A percentile compares a stretch with the other conserved stretches of the same genome.
Conservation (phyloP, 495 filamentous ascomycete species). For the Penicillium simplicissimum region DNA sequence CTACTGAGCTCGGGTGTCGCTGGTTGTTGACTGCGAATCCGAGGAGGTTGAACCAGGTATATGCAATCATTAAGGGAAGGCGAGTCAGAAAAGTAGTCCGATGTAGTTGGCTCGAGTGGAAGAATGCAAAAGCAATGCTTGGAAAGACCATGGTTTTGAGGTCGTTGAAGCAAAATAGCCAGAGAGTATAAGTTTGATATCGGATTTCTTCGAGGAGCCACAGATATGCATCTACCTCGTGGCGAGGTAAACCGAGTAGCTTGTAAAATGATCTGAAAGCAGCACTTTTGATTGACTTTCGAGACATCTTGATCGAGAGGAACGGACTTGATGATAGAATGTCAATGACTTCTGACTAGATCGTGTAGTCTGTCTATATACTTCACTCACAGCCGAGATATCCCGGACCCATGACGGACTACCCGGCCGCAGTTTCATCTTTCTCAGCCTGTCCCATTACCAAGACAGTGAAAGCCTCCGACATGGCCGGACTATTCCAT, state of each 20-base stretch:
- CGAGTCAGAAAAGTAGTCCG: neutral
- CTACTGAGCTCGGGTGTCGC: constrained; percentile 19
- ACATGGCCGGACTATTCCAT: neutral
- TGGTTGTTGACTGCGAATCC: constrained; percentile 39
- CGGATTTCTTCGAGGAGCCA: neutral
- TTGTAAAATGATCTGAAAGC: neutral
- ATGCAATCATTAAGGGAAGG: neutral
- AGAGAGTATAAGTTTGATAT: constrained; percentile 17
- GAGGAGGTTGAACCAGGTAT: constrained; percentile 19
- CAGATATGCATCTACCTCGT: neutral
- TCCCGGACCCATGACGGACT: neutral
- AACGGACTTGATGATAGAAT: neutral
- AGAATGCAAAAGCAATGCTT: constrained; percentile 38
- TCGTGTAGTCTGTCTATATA: neutral
- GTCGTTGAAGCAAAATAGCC: constrained; percentile 43
- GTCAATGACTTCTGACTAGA: neutral
- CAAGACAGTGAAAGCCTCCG: neutral
- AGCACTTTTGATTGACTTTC: neutral
- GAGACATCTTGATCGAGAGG: neutral
- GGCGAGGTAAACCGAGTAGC: neutral
- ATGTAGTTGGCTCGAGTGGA: constrained; percentile 34
- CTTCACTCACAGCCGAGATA: neutral
- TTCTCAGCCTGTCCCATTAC: neutral
- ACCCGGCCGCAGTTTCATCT: neutral
- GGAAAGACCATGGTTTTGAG: constrained; percentile 43